Base-by-base conservation (phyloP, 345 rosid species). In the Raphanus sativus region DNA sequence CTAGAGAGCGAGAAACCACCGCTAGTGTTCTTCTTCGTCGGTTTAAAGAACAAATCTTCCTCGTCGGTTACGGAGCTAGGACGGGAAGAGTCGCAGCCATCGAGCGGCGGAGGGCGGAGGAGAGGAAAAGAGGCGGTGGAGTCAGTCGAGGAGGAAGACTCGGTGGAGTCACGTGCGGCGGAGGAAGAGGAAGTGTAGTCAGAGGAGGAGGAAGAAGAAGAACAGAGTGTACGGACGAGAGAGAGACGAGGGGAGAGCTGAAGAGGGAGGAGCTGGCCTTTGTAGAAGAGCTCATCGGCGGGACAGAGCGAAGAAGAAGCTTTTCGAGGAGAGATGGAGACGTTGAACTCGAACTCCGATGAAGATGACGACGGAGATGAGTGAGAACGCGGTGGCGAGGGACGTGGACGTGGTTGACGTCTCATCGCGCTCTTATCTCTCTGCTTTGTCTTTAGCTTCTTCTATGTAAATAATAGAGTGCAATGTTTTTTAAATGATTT, bases 261-360 rank as follows among this genome's bases (percentile, higher is more conserved):
- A 68, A 94, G 97, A 48, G 98, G 97, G 29, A 94, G 84, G 64
- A 94, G 97, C 85, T 91, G 97, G 26, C 98, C 98, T 64, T 92
- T 94, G 97, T 94, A 94, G 87, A 94, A 94, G 75, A 94, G 91
- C 73, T 94, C 98, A 79, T 94, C 98, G 8, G 98, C 98, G 0
- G 96, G 97, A 73, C 94, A 94, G 13, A 90, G 86, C 2, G 87
- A 59, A 45, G 93, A 65, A 17, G 94, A 83, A 67, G 95, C 86
- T 69, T 87, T 89, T 48, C 91, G 91, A 0, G 98, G 97, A 7
- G 98, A 92, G 40, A 86, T 59, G 1, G 97, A 86, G 77, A 90
- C 76, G 30, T 89, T 89, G 89, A 92, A 94, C 77, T 94, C 98
- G 65, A 92, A 94, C 70, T 94, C 98, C 2, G 98, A 94, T 5